A percentile compares a stretch with the other conserved stretches of the same genome.
phyloP scores from a whole-genome alignment of 2,329 filamentous ascomycete genomes.

The Coleophoma cylindrospora region DNA sequence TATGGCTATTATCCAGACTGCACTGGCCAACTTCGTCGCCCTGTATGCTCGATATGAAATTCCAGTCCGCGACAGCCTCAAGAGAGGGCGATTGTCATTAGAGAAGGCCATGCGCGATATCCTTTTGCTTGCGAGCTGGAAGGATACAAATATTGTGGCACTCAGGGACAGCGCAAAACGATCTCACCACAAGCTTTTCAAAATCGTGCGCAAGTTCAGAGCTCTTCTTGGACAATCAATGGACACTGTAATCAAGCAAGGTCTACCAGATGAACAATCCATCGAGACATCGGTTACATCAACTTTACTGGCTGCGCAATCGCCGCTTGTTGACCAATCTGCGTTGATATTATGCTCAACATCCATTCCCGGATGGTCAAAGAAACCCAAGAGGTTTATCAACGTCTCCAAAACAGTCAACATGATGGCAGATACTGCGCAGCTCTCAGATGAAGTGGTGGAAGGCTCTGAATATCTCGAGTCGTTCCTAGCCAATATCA shows the following conservation, averaged over 20 bases:
- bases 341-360: constrained; percentile 20
- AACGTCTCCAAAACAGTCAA: constrained; percentile 65
- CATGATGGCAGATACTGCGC: constrained; percentile 67
- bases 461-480: constrained; percentile 57
- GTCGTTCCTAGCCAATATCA: constrained; percentile 64
- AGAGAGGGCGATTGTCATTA: constrained; percentile 64
- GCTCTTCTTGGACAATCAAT: constrained; percentile 72
- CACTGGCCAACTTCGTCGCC: constrained; percentile 70
- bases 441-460: constrained; percentile 44
- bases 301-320: constrained; percentile 3
- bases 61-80: constrained; percentile 59
- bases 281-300: neutral
- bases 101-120: constrained; percentile 92
- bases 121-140: constrained; percentile 93
- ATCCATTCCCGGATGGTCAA: constrained; percentile 31
- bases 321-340: constrained; percentile 18
- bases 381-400: constrained; percentile 59
- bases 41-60: constrained; percentile 71
- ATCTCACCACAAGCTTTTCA: constrained; percentile 89
- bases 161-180: constrained; percentile 83
- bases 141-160: constrained; percentile 90
- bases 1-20: constrained; percentile 54
- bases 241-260: constrained; percentile 55
- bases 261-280: constrained; percentile 43
- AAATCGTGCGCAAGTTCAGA: constrained; percentile 86